Evolutionary conservation across 371 early-diverging fungal species (phyloP).

Genomic region (Mortierella polycephala): DNA sequence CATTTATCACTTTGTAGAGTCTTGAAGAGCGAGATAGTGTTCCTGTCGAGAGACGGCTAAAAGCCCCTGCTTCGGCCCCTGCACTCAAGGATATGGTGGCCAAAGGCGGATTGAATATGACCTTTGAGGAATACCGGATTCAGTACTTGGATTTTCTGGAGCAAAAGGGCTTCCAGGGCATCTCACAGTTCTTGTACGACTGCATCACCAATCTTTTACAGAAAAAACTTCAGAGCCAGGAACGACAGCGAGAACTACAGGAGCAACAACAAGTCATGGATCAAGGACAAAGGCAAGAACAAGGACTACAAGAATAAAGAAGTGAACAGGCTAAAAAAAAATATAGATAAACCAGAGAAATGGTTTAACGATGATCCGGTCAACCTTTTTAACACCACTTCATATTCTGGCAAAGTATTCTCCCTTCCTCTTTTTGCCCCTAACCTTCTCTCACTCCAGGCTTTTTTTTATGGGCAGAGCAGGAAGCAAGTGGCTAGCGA

Average conservation of each 20-base stretch:
- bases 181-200: slow-evolving; percentile 59
- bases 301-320: too few species aligned
- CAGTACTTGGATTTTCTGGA: slow-evolving; percentile 60
- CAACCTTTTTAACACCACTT: too few species aligned
- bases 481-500: too few species aligned
- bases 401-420: too few species aligned
- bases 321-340: too few species aligned
- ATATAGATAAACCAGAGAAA: too few species aligned
- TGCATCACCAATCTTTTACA: slow-evolving; percentile 53
- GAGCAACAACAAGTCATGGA: too few species aligned
- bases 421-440: too few species aligned
- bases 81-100: slow-evolving; percentile 37
- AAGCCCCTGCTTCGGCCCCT: slow-evolving; percentile 28
- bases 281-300: too few species aligned
- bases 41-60: slow-evolving; percentile 28
- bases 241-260: slow-evolving; percentile 12
- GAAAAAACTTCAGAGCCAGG: slow-evolving; percentile 24
- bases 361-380: too few species aligned
- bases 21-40: slow-evolving; percentile 22
- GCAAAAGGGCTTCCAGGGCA: slow-evolving; percentile 59
- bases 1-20: slow-evolving; percentile 5
- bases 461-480: too few species aligned
- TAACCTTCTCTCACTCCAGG: too few species aligned
- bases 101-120: slow-evolving; percentile 55
- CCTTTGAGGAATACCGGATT: slow-evolving; percentile 61